Evolutionary conservation across 2,329 filamentous ascomycete species (phyloP), one percentile per base, ranked within the genome.

Genomic region (Biscogniauxia mediterranea): DNA sequence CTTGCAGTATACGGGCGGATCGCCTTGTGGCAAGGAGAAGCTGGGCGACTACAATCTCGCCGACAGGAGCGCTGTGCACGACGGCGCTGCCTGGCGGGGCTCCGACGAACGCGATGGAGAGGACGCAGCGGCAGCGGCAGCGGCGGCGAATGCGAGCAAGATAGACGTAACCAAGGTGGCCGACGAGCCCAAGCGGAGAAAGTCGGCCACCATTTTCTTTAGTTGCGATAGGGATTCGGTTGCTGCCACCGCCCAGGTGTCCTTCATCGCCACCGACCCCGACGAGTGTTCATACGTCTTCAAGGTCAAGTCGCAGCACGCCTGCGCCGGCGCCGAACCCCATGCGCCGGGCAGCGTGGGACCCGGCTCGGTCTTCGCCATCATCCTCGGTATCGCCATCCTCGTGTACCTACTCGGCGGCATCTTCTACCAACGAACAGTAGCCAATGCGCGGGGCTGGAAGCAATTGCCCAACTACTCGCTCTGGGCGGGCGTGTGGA

Each of bases 251-350:
- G 89, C 93, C 3, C 84, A 85, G 4, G 82, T 95, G 46, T 92
- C 91, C 20, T 99, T 97, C 74, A 89, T 98, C 61, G 92, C 91
- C 61, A 80, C 81, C 52, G 89, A 93, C 63, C 89, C 91, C 50
- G 93, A 98, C 73, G 89, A 96, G 62, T 99, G 95, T 81, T 87
- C 92, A 28, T 99, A 98, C 78, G 91, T 96, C 77, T 99, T 99
- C 79, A 93, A 98, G 75, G 89, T 93, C 55, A 90, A 94, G 66
- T 95, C 92, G 23, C 83, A 86, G 53, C 90, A 92, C 67, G 94
- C 93, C 11, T 99, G 95, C 70, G 81, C 84, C 13, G 81, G 81
- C 58, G 82, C 84, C 52, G 85, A 88, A 72, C 87, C 89, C 60
- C 87, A 90, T 74, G 91, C 90, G 74, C 82, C 91, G 78, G 77